Evolutionary conservation across 2,329 filamentous ascomycete species (phyloP).

Genomic region (Aotearoamyces nothofagi): DNA sequence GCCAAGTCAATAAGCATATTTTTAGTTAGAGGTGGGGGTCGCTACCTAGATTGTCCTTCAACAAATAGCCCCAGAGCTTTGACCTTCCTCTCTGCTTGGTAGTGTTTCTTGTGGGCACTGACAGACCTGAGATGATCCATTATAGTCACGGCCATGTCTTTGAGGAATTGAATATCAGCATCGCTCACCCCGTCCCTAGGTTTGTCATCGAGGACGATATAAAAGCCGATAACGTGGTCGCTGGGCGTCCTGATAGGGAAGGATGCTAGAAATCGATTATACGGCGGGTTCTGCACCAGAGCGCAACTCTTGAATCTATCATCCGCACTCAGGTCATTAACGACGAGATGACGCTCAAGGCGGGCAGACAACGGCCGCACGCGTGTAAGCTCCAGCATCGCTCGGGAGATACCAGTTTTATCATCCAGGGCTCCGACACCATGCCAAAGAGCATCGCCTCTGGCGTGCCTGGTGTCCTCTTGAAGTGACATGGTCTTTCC

Average conservation of each 20-base stretch:
- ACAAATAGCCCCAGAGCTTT: conserved; percentile 38
- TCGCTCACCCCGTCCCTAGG: conserved; percentile 32
- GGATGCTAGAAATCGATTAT: conserved; percentile 10
- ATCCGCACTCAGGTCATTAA: conserved; percentile 1
- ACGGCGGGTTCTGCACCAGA: neutral
- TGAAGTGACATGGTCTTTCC: conserved; percentile 13
- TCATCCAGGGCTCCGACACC: conserved; percentile 8
- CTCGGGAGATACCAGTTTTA: neutral
- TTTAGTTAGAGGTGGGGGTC: too few species aligned
- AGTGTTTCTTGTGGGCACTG: conserved; percentile 30
- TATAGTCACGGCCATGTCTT: conserved; percentile 34
- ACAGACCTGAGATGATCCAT: conserved; percentile 43
- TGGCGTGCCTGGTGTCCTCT: conserved; percentile 10
- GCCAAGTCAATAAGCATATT: neutral
- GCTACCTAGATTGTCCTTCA: conserved; percentile 32
- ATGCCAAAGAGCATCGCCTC: conserved; percentile 16
- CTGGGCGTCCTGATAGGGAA: conserved; percentile 9
- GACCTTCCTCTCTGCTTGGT: conserved; percentile 35
- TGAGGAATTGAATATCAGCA: conserved; percentile 34
- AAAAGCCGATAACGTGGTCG: conserved; percentile 35
- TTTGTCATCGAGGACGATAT: conserved; percentile 38
- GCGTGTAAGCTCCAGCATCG: neutral
- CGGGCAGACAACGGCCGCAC: neutral
- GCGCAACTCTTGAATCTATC: neutral
- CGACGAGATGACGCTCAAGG: neutral